Percentiles rank a stretch among this genome's conserved stretches.
phyloP scores from a whole-genome alignment of 192 early-diverging fungal genomes.

The Rhizoclosmatium sp. region DNA sequence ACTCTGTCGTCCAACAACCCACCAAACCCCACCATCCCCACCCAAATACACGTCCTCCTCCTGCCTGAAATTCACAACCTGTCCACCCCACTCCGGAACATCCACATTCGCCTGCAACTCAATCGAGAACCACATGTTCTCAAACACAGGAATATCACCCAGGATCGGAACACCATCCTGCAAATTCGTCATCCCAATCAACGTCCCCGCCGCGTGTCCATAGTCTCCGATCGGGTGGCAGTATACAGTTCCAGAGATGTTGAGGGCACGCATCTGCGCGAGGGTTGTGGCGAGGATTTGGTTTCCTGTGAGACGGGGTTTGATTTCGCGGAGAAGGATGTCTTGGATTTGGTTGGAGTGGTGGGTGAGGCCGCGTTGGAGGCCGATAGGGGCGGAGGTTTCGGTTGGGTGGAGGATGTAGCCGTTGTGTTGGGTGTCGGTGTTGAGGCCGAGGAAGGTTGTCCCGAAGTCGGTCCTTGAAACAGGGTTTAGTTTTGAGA shows the following conservation, averaged over 20 bases:
- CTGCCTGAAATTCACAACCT: conserved; percentile 32
- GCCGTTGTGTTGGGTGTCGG: conserved; percentile 38
- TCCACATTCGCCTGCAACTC: conserved; percentile 35
- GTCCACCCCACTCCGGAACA: conserved; percentile 14
- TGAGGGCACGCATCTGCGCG: not conserved
- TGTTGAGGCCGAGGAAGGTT: conserved; percentile 35
- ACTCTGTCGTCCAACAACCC: conserved; percentile 31
- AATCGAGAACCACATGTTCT: conserved; percentile 29
- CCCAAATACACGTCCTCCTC: conserved; percentile 33
- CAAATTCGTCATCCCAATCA: conserved; percentile 39
- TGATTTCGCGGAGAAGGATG: conserved; percentile 30
- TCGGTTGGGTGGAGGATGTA: conserved; percentile 29
- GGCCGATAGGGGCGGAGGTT: conserved; percentile 6
- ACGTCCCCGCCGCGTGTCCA: conserved; percentile 29
- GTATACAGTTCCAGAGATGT: conserved; percentile 31
- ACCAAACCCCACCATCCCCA: conserved; percentile 3
- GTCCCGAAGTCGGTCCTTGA: conserved; percentile 29
- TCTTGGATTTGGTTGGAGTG: conserved; percentile 37
- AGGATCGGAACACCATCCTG: conserved; percentile 31
- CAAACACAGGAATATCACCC: conserved; percentile 24
- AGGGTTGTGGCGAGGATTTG: not conserved
- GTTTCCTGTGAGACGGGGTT: conserved; percentile 14
- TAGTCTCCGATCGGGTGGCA: conserved; percentile 39
- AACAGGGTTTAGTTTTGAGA: not conserved
- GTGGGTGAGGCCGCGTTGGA: conserved; percentile 9